Base-by-base conservation (phyloP, 495 filamentous ascomycete genomes). In the Penicillium diatomitis region DNA sequence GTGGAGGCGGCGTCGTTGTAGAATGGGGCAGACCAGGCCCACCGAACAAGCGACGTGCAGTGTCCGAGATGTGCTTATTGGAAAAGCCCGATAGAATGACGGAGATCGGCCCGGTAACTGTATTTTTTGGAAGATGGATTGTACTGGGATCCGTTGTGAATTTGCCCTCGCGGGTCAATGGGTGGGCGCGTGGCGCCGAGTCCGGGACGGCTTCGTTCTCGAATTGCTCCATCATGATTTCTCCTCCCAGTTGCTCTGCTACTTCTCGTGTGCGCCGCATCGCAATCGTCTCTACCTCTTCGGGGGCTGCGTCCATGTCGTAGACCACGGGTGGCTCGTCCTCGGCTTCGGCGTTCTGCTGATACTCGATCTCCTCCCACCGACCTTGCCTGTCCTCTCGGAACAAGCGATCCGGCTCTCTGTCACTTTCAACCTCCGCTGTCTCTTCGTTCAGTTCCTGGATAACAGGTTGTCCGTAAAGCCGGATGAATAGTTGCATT, bases 1-100 rank as follows among this genome's bases (percentile, higher is more conserved):
- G 61, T 27, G 70, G 57, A 29, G 67, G 63, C 8, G 76, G 70
- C 5, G 81, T 85, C 7, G 74, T 72, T 2, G 83, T 75, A 8
- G 87, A 91, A 57, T 85, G 73, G 28, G 89, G 89, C 27, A 98
- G 69, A 0, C 79, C 75, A 5, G 63, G 63, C 0, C 90, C 90
- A 39, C 91, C 91, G 60, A 96, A 87, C 4, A 75, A 64, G 28
- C 72, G 76, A 50, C 82, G 75, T 2, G 88, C 86, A 5, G 81
- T 69, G 47, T 86, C 78, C 11, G 70, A 65, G 34, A 96, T 69
- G 58, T 98, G 92, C 41, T 80, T 85, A 32, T 79, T 80, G 47
- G 83, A 76, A 6, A 79, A 79, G 47, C 84, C 74, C 1, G 75
- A 72, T 3, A 96, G 70, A 6, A 94, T 73, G 7, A 71, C 53